Percentiles rank a stretch among this genome's conserved stretches.
phyloP scores from a whole-genome alignment of 257 asterid species.

The Capsicum chinense region DNA sequence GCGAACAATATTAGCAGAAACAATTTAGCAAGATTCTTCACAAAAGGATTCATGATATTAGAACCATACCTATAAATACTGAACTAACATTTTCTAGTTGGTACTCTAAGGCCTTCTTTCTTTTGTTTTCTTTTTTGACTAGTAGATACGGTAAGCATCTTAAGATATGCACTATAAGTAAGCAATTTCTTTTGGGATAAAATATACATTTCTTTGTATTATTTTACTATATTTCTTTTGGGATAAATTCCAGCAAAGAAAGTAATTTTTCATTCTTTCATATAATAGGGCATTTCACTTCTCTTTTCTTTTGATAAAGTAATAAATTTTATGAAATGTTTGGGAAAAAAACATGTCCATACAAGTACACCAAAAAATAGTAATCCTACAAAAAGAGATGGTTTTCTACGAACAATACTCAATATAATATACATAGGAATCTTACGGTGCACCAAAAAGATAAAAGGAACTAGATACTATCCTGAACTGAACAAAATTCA shows the following conservation, averaged over 20 bases:
- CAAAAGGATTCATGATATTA: slow-evolving; percentile 1
- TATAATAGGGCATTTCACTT: not conserved
- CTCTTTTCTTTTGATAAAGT: not conserved
- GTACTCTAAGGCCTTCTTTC: slow-evolving; percentile 6
- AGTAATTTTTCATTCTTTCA: not conserved
- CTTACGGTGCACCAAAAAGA: not conserved
- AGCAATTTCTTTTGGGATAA: too few relatives aligned
- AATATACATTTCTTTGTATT: not conserved
- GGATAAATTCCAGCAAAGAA: not conserved
- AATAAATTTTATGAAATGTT: not conserved
- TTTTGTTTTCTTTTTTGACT: not conserved
- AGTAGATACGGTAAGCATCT: not conserved
- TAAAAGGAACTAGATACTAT: not conserved
- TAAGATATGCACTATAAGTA: not conserved
- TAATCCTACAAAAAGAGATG: not conserved
- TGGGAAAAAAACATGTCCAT: not conserved
- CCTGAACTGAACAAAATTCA: slow-evolving; percentile 4
- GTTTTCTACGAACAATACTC: not conserved
- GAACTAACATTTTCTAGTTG: slow-evolving; percentile 13
- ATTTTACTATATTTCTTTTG: not conserved
- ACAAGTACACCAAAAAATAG: not conserved
- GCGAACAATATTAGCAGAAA: slow-evolving; percentile 7
- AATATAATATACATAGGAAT: not conserved
- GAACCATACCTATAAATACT: slow-evolving; percentile 8
- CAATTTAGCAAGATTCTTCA: not conserved